phyloP scores from a whole-genome alignment of 140 eudicot species.

The Oenanthe javanica region DNA sequence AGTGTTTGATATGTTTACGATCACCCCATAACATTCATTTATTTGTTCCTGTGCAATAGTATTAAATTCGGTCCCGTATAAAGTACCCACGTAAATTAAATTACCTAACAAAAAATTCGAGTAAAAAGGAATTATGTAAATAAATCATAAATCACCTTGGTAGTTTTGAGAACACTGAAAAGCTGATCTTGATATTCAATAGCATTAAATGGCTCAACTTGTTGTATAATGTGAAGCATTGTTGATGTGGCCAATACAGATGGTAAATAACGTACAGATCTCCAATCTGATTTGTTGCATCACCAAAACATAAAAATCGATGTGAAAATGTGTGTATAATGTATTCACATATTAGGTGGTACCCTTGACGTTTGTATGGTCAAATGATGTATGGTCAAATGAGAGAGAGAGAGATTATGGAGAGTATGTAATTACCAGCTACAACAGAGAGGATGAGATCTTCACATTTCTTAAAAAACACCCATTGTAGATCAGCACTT shows the following conservation, averaged over 20 bases:
- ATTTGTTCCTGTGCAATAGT: constrained; percentile 40
- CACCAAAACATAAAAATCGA: not conserved
- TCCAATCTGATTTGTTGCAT: constrained; percentile 38
- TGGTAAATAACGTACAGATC: constrained; percentile 58
- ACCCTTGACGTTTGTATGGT: not conserved
- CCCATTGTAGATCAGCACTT: constrained; percentile 45
- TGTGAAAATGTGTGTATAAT: not conserved
- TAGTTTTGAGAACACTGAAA: constrained; percentile 60
- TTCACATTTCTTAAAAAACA: constrained; percentile 65
- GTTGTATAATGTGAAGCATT: constrained; percentile 68
- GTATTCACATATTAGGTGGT: not conserved
- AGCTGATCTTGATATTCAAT: constrained; percentile 71
- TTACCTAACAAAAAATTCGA: not conserved
- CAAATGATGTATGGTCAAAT: not conserved
- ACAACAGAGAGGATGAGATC: constrained; percentile 44
- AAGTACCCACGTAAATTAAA: not conserved
- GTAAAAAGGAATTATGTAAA: not conserved
- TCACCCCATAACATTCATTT: constrained; percentile 48
- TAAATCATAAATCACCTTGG: constrained; percentile 39
- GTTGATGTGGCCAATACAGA: constrained; percentile 82
- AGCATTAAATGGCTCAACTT: constrained; percentile 53
- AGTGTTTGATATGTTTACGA: constrained; percentile 20
- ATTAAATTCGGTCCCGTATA: not conserved
- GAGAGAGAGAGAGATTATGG: constrained; percentile 13
- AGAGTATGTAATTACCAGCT: constrained; percentile 38